A percentile compares a stretch with the other conserved stretches of the same genome.
Evolutionary conservation across 257 asterid genomes (phyloP).

Genomic region (Fraxinus cuspidata): DNA sequence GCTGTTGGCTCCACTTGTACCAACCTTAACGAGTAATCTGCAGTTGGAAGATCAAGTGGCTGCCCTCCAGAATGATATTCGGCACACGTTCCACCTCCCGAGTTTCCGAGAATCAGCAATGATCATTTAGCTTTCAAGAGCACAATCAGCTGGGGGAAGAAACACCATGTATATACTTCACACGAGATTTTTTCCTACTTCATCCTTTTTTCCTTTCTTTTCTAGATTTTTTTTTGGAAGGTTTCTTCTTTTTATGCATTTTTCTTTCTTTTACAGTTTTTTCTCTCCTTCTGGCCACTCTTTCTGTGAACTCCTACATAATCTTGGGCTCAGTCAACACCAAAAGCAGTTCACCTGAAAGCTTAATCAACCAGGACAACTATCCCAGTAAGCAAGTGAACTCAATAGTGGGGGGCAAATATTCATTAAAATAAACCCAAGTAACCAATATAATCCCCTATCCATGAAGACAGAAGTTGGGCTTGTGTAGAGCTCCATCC

Average conservation of each 20-base stretch:
- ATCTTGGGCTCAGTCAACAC: not conserved
- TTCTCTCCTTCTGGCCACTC: not conserved
- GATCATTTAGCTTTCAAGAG: not conserved
- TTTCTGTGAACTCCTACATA: not conserved
- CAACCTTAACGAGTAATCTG: not conserved
- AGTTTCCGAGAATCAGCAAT: not conserved
- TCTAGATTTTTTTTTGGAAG: not conserved
- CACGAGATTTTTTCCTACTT: not conserved
- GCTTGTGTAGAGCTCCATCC: slow-evolving; percentile 11
- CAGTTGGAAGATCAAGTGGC: not conserved
- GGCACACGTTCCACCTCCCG: not conserved
- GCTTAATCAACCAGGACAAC: slow-evolving; percentile 10
- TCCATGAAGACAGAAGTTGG: slow-evolving; percentile 4
- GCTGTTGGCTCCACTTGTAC: not conserved
- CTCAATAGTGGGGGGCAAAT: not conserved
- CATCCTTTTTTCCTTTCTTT: not conserved
- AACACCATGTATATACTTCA: not conserved
- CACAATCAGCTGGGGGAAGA: slow-evolving; percentile 3
- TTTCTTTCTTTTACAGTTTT: not conserved
- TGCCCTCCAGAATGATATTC: not conserved
- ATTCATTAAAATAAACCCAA: not conserved
- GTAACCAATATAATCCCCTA: slow-evolving; percentile 7
- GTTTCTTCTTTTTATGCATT: not conserved
- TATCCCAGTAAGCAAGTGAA: not conserved
- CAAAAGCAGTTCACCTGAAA: slow-evolving; percentile 19